phyloP scores from a whole-genome alignment of 768 basidiomycete species.

The Cystofilobasidium ferigula region DNA sequence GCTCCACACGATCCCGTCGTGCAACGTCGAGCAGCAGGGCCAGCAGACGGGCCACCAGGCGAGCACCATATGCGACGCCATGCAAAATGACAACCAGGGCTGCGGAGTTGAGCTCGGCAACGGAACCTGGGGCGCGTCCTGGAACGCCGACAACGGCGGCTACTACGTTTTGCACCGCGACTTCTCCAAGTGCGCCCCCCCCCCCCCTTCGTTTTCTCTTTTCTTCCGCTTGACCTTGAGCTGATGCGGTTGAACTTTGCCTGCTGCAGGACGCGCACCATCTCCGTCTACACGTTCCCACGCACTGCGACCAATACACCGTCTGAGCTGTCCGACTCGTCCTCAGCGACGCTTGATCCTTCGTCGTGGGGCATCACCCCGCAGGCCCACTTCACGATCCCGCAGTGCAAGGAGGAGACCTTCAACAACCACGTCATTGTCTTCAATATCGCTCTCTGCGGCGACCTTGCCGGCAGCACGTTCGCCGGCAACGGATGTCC shows the following conservation, averaged over 20 bases:
- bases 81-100: slow-evolving; percentile 49
- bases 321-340: slow-evolving; percentile 34
- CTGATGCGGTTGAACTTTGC: background rate
- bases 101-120: slow-evolving; percentile 46
- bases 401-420: slow-evolving; percentile 30
- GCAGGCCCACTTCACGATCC: slow-evolving; percentile 34
- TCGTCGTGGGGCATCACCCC: slow-evolving; percentile 33
- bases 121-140: slow-evolving; percentile 40
- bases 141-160: slow-evolving; percentile 43
- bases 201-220: too few relatives aligned
- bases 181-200: slow-evolving; percentile 9
- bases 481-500: slow-evolving; percentile 33
- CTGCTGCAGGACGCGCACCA: slow-evolving; percentile 36
- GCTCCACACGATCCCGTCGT: slow-evolving; percentile 31
- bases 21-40: slow-evolving; percentile 20
- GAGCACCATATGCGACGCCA: slow-evolving; percentile 30
- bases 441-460: slow-evolving; percentile 36
- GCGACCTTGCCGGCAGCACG: slow-evolving; percentile 33
- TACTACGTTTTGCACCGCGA: slow-evolving; percentile 50
- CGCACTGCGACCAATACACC: slow-evolving; percentile 45
- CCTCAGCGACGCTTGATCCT: slow-evolving; percentile 25
- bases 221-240: background rate
- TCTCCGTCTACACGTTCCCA: slow-evolving; percentile 57
- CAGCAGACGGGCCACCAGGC: slow-evolving; percentile 30
- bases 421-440: slow-evolving; percentile 47